Evolutionary conservation across 352 stramenopile genomes (phyloP).

Genomic region (Globisporangium splendens): DNA sequence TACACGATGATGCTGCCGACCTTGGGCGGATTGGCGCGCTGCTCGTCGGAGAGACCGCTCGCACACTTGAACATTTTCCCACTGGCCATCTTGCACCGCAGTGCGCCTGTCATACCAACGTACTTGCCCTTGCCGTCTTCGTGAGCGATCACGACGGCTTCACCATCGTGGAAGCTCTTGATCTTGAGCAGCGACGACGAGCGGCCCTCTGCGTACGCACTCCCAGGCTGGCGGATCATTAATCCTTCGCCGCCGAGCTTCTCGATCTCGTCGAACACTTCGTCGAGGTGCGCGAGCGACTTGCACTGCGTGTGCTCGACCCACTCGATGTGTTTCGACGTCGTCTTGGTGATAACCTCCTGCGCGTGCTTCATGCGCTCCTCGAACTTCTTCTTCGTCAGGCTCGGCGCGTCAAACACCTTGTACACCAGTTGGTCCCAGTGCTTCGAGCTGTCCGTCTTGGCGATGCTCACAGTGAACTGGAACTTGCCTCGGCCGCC

Average conservation of each 20-base stretch:
- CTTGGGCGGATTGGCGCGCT: conserved; percentile 39
- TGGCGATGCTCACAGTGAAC: conserved; percentile 61
- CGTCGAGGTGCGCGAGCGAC: conserved; percentile 40
- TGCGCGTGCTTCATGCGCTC: conserved; percentile 42
- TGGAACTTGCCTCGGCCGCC: conserved; percentile 57
- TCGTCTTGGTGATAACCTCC: conserved; percentile 16
- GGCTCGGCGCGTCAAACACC: conserved; percentile 58
- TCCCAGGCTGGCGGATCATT: conserved; percentile 64
- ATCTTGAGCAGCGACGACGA: conserved; percentile 71
- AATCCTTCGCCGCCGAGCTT: conserved; percentile 60
- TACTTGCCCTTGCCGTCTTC: conserved; percentile 74
- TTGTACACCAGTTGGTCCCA: conserved; percentile 66
- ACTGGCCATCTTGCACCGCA: conserved; percentile 56
- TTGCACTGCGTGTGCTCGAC: conserved; percentile 60
- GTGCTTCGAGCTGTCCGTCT: conserved; percentile 47
- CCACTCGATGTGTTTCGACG: conserved; percentile 49
- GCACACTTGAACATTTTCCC: conserved; percentile 75
- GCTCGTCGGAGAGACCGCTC: conserved; percentile 57
- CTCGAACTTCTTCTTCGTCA: conserved; percentile 53
- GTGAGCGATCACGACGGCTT: conserved; percentile 59
- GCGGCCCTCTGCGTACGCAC: conserved; percentile 39
- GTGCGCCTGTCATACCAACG: conserved; percentile 44
- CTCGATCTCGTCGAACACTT: conserved; percentile 56
- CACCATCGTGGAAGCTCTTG: conserved; percentile 74
- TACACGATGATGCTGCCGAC: conserved; percentile 73